A percentile compares a stretch with the other conserved stretches of the same genome.
Conservation (phyloP, 192 early-diverging fungal species). For the Lobosporangium transversale region DNA sequence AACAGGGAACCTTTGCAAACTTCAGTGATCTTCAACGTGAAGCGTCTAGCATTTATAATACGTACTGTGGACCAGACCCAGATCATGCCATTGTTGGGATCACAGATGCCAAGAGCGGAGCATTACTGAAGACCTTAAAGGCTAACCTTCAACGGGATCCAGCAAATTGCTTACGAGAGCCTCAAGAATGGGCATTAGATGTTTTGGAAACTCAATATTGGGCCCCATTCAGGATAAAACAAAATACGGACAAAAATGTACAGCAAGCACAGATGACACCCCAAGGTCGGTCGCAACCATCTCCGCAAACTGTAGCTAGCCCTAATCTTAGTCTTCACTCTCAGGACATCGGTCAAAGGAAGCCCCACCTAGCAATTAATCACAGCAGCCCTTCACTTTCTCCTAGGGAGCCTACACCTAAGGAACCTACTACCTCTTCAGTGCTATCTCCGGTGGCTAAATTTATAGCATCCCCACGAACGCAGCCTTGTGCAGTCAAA, state of each 20-base stretch:
- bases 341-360: too few species aligned
- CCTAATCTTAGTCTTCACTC: background rate
- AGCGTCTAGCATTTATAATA: conserved; percentile 27
- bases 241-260: conserved; percentile 7
- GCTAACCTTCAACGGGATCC: conserved; percentile 32
- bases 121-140: conserved; percentile 23
- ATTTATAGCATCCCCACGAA: background rate
- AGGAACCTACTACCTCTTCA: background rate
- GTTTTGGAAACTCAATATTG: conserved; percentile 39
- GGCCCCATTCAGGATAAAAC: conserved; percentile 39
- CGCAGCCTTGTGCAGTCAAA: conserved; percentile 6
- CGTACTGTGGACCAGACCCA: conserved; percentile 30
- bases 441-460: background rate
- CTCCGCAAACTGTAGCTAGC: too few species aligned
- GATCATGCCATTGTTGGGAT: conserved; percentile 28
- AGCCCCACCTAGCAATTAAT: background rate
- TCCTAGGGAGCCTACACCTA: background rate
- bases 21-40: conserved; percentile 29
- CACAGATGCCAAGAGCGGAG: conserved; percentile 25
- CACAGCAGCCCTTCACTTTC: background rate
- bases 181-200: conserved; percentile 35
- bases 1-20: conserved; percentile 25
- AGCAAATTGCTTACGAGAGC: conserved; percentile 19
- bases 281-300: background rate
- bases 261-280: background rate